Evolutionary conservation across 345 rosid species (phyloP).

Genomic region (Populus simonii): DNA sequence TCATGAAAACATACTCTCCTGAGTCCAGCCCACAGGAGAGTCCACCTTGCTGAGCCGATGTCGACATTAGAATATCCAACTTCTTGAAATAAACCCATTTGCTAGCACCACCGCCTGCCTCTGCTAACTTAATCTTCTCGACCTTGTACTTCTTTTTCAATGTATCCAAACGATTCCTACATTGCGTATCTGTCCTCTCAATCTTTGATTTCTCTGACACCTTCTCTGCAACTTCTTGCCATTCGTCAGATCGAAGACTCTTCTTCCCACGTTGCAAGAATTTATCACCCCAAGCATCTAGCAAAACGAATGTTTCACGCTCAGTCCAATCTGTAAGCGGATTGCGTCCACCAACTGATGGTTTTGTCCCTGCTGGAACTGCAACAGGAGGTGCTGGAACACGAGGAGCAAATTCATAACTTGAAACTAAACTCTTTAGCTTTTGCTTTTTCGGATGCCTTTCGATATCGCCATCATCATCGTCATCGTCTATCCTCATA

Average conservation of each 20-base stretch:
- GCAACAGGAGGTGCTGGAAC: conserved; percentile 37
- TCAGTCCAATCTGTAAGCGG: conserved; percentile 81
- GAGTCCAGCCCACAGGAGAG: conserved; percentile 92
- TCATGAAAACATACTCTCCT: conserved; percentile 76
- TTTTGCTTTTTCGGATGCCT: conserved; percentile 73
- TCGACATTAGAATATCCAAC: conserved; percentile 76
- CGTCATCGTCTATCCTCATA: neutral
- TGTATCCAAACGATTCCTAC: conserved; percentile 79
- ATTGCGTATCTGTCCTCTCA: conserved; percentile 78
- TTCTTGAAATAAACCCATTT: conserved; percentile 87
- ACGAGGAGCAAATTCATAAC: conserved; percentile 86
- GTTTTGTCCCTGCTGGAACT: conserved; percentile 29
- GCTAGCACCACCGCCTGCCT: conserved; percentile 42
- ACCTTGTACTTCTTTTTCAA: conserved; percentile 94
- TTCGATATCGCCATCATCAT: conserved; percentile 35
- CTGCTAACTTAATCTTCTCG: conserved; percentile 58
- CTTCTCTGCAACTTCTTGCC: conserved; percentile 95
- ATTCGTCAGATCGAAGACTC: conserved; percentile 88
- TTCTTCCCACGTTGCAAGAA: conserved; percentile 81
- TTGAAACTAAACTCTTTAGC: conserved; percentile 60
- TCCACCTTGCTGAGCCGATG: conserved; percentile 61
- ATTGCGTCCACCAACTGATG: conserved; percentile 58
- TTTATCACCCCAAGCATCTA: conserved; percentile 91
- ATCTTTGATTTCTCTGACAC: conserved; percentile 71
- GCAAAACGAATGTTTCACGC: conserved; percentile 73